Conservation (phyloP, 73 alveolate genomes). For the Paramecium pentaurelia region DNA sequence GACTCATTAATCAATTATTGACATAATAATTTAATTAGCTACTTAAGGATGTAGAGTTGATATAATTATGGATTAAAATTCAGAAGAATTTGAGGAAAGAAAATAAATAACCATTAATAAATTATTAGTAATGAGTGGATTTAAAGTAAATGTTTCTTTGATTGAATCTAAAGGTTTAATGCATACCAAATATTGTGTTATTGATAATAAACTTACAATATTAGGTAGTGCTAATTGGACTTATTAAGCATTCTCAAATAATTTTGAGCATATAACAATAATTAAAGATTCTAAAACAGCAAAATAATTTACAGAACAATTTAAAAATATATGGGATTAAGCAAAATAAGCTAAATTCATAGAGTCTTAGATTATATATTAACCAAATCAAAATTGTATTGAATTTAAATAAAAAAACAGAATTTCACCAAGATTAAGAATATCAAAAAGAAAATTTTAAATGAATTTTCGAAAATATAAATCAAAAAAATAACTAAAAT, state of each 20-base stretch:
- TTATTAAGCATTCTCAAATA: not conserved
- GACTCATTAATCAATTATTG: not conserved
- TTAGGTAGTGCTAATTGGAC: slow-evolving; percentile 2
- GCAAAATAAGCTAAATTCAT: not conserved
- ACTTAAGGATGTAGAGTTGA: not conserved
- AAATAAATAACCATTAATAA: not conserved
- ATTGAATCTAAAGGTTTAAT: not conserved
- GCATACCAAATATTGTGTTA: not conserved
- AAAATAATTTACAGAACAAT: not conserved
- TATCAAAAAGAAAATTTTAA: not conserved
- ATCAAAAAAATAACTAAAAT: not conserved
- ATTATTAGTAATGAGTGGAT: not conserved
- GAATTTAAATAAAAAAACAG: not conserved
- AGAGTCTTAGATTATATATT: not conserved
- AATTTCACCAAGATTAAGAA: not conserved
- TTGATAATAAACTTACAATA: not conserved
- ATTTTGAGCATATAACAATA: not conserved
- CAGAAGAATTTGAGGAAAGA: not conserved
- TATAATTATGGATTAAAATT: not conserved
- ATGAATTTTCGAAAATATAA: not conserved
- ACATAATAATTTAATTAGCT: not conserved
- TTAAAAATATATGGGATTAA: not conserved
- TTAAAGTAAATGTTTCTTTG: not conserved
- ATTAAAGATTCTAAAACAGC: not conserved
- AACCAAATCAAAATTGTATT: not conserved